Base-by-base conservation (phyloP, 2,329 filamentous ascomycete genomes). In the Exophiala oligosperma region DNA sequence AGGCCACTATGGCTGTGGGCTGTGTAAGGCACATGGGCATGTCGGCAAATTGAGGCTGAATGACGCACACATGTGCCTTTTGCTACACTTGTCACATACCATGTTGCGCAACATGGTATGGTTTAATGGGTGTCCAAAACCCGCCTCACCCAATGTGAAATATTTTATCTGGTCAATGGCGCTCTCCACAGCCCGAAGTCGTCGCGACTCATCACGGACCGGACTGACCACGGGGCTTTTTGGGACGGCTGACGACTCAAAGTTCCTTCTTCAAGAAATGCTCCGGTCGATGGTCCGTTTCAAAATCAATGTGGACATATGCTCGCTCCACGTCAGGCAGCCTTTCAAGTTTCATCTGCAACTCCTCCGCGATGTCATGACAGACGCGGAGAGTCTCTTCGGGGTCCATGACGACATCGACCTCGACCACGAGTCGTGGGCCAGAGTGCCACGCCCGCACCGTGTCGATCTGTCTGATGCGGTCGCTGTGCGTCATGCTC, bases 221-320 rank as follows among this genome's bases (percentile, higher is more conserved):
- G 26, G 26, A 35, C 32, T 11, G 32, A 9, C 7, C 32, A 17
- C 17, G 9, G 32, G 32, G 11, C 2, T 35, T 35, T 2, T 35
- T 28, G 26, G 17, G 17, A 17, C 17, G 17, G 4, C 26, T 7
- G 26, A 28, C 26, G 26, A 23, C 40, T 43, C 40, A 86, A 48
- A 87, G 68, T 66, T 87, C 84, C 74, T 87, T 87, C 72, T 87
- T 87, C 71, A 84, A 72, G 63, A 83, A 86, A 71, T 88, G 92
- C 78, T 97, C 92, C 0, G 93, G 93, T 73, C 94, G 92, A 74
- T 97, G 94, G 17, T 89, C 92, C 3, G 92, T 97, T 78, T 97
- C 94, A 68, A 95, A 97, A 73, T 99, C 94, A 17, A 97, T 92
- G 73, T 99, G 94, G 21, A 97, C 94, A 71, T 97, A 97, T 0